These are phyloP conservation scores for Leccinum disarticulatum DNA, from an alignment of 768 basidiomycete species.

Conservation along the genomic window DNA sequence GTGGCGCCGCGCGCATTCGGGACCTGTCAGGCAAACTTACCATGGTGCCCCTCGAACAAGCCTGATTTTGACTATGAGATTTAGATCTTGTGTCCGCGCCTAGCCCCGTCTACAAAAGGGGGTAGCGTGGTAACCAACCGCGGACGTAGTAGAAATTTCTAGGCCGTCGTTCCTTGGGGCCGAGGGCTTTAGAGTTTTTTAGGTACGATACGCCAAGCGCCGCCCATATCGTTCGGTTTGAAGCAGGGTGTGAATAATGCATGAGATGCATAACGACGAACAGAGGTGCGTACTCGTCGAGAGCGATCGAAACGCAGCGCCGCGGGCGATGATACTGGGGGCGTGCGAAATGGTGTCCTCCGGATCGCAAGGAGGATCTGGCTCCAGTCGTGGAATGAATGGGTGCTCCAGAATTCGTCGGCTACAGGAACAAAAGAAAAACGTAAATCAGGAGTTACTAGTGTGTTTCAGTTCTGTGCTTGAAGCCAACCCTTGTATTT, in stretches of 20 bases:
- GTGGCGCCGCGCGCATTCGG: slow-evolving; percentile 5
- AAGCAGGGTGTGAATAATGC: slow-evolving; percentile 10
- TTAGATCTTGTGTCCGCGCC: slow-evolving; percentile 12
- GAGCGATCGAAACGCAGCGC: not conserved
- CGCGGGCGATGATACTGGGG: not conserved
- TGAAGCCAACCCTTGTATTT: not conserved
- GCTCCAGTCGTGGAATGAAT: not conserved
- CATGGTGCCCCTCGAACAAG: slow-evolving; percentile 20
- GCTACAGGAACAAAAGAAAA: slow-evolving; percentile 6
- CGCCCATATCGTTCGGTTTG: not conserved
- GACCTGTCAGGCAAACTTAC: slow-evolving; percentile 5
- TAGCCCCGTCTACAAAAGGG: slow-evolving; percentile 17
- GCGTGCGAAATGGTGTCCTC: not conserved
- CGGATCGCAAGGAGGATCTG: slow-evolving; percentile 6
- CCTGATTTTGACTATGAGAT: slow-evolving; percentile 27
- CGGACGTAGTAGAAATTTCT: slow-evolving; percentile 14
- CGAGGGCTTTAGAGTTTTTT: slow-evolving; percentile 20
- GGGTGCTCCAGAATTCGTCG: not conserved
- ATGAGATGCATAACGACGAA: slow-evolving; percentile 2
- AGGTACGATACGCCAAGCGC: slow-evolving; percentile 9
- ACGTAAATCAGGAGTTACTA: slow-evolving; percentile 20
- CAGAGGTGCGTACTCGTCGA: not conserved
- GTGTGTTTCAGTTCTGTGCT: slow-evolving; percentile 11
- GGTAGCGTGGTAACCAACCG: slow-evolving; percentile 27
- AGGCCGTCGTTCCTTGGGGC: slow-evolving; percentile 23